A percentile compares a stretch with the other conserved stretches of the same genome.
These are phyloP conservation scores for Diaporthe vaccinii DNA, from an alignment of 2,329 filamentous ascomycete genomes.

Conservation along the genomic window DNA sequence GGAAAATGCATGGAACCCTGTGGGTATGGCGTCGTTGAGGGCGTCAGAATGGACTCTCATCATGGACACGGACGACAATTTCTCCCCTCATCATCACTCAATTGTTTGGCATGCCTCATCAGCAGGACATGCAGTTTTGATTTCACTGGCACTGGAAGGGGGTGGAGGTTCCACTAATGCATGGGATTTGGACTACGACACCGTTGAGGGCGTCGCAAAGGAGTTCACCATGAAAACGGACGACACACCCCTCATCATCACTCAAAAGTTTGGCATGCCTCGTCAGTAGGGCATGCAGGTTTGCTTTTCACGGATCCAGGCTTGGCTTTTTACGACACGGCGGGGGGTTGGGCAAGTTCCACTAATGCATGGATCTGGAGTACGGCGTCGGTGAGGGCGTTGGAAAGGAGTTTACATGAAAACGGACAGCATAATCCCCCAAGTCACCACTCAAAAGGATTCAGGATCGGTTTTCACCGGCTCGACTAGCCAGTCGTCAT, in stretches of 20 bases:
- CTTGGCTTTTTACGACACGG: background rate
- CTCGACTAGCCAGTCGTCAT: background rate
- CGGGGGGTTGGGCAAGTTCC: background rate
- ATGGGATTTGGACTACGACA: slow-evolving; percentile 27
- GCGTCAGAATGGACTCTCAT: background rate
- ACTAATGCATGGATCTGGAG: slow-evolving; percentile 4
- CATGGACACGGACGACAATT: background rate
- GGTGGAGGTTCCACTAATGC: slow-evolving; percentile 19
- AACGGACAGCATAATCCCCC: background rate
- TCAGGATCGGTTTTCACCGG: background rate
- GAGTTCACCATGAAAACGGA: slow-evolving; percentile 10
- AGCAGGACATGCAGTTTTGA: slow-evolving; percentile 1
- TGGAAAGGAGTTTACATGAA: background rate
- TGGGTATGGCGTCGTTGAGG: slow-evolving; percentile 12
- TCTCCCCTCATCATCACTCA: background rate
- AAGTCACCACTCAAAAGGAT: slow-evolving; percentile 1
- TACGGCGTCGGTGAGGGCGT: slow-evolving; percentile 25
- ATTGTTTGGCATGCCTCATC: slow-evolving; percentile 2
- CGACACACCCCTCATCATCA: background rate
- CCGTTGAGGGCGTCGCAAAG: slow-evolving; percentile 9
- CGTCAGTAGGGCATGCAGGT: background rate
- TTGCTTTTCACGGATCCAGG: background rate
- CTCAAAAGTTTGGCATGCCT: background rate
- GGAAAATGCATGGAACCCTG: background rate
- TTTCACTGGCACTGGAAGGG: slow-evolving; percentile 14